These are phyloP conservation scores for Boletus edulis DNA, from an alignment of 768 basidiomycete species.

Conservation along the genomic window DNA sequence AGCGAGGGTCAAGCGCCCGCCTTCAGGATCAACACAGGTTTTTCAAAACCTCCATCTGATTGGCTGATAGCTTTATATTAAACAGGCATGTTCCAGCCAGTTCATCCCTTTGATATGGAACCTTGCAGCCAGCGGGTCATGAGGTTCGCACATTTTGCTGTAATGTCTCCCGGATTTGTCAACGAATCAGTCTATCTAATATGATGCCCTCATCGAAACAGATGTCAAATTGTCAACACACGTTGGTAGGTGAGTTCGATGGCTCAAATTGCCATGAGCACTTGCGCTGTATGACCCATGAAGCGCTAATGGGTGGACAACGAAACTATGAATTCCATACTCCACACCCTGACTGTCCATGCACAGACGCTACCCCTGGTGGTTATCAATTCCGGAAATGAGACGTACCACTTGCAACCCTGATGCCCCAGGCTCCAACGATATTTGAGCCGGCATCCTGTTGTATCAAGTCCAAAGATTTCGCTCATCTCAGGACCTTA, in stretches of 20 bases:
- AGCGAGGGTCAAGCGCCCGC: too few relatives aligned
- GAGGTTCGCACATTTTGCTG: not conserved
- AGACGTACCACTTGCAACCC: not conserved
- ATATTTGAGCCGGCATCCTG: conserved; percentile 6
- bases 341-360: not conserved
- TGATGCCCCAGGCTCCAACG: not conserved
- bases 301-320: not conserved
- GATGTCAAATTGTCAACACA: not conserved
- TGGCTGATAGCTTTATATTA: not conserved
- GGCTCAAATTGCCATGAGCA: too few relatives aligned
- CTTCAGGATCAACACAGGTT: too few relatives aligned
- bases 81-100: not conserved
- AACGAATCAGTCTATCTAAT: not conserved
- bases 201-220: not conserved
- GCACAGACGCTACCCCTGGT: too few relatives aligned
- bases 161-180: too few relatives aligned
- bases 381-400: not conserved
- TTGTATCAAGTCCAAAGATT: too few relatives aligned
- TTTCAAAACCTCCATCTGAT: too few relatives aligned
- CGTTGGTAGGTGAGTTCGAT: not conserved
- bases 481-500: not conserved
- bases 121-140: not conserved
- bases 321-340: conserved; percentile 3
- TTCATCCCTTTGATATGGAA: too few relatives aligned
- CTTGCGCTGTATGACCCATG: not conserved